A percentile compares a stretch with the other conserved stretches of the same genome.
phyloP scores from a whole-genome alignment of 2,329 filamentous ascomycete species.

The Talaromyces sp. region DNA sequence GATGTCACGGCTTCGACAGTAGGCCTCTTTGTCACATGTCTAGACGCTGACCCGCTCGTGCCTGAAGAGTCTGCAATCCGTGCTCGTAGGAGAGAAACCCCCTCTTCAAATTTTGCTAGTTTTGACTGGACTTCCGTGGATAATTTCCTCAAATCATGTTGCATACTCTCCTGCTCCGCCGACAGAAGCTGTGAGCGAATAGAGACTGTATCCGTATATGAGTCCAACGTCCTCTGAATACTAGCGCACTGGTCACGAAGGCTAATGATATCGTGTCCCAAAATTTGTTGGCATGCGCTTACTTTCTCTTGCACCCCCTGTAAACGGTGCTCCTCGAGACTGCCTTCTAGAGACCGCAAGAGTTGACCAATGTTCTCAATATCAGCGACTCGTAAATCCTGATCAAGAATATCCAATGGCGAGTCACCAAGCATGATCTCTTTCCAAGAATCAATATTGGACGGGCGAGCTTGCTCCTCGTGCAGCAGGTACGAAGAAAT shows the following conservation, averaged over 20 bases:
- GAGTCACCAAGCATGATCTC: slow-evolving; percentile 52
- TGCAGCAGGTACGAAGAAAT: slow-evolving; percentile 52
- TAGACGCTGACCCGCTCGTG: slow-evolving; percentile 36
- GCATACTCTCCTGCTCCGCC: slow-evolving; percentile 75
- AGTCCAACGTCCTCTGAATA: slow-evolving; percentile 67
- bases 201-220: slow-evolving; percentile 64
- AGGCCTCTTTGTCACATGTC: slow-evolving; percentile 52
- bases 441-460: slow-evolving; percentile 24
- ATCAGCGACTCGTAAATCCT: slow-evolving; percentile 70
- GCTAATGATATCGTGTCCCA: slow-evolving; percentile 61
- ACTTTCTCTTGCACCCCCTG: slow-evolving; percentile 65
- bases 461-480: slow-evolving; percentile 18
- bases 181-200: slow-evolving; percentile 69
- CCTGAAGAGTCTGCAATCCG: slow-evolving; percentile 59
- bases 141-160: slow-evolving; percentile 74
- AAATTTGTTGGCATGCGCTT: slow-evolving; percentile 60
- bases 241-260: slow-evolving; percentile 73
- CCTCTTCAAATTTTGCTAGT: slow-evolving; percentile 74
- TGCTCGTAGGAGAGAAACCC: slow-evolving; percentile 70
- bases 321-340: slow-evolving; percentile 64
- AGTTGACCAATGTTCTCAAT: slow-evolving; percentile 63
- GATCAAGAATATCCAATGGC: slow-evolving; percentile 63
- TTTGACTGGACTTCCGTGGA: slow-evolving; percentile 68
- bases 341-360: slow-evolving; percentile 58
- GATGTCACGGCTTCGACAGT: slow-evolving; percentile 89